Base-by-base conservation (phyloP, 192 early-diverging fungal genomes). In the Backusella westeae region DNA sequence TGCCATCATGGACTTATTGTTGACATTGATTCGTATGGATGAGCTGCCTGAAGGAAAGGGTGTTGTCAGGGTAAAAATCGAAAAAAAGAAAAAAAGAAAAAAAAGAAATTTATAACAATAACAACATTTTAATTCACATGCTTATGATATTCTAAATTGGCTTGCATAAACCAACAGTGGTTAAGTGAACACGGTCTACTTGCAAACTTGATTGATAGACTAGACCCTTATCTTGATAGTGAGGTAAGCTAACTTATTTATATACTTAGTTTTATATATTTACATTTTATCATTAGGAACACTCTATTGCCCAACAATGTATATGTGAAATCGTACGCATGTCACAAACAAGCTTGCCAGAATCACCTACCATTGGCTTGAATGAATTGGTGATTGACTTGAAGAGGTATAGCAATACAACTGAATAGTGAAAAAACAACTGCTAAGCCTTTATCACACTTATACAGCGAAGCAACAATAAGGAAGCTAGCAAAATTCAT, bases 11-110 rank as follows among this genome's bases (percentile, higher is more conserved):
- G 97, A 99, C 78, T 85, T 99, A 36, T 81, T 99, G 65, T 89
- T 99, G 59, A 98, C 96, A 75, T 87, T 99, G 14, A 93, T 99
- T 72, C 96, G 94, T 77, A 86, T 96, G 73, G 95, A 96, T 67
- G 97, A 99, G 76, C 85, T 95, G 21, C 90, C 93, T 17, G 93
- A 95, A 76, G 96, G 93, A 1, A 86, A 89, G 19, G 94, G 95
- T 19, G 90, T 96, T 65, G 93, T 97, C 34, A 91, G 93, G 87
- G 94, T 94, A 73, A 78, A 67, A 82, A 8, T 21, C n/a, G 35
- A 19, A 41, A 67, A 67, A 23, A 44, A 49, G 15, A 73, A 78
- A 67, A 82, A 8, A 19, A 21, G 35, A 19, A 41, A 67, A 32
- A 39, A 23, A 44, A 49, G 15, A 38, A 15, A 12, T 34, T 15